Evolutionary conservation across 2,329 filamentous ascomycete species (phyloP), one percentile per base, ranked within the genome.

Genomic region (Aureobasidium subglaciale): DNA sequence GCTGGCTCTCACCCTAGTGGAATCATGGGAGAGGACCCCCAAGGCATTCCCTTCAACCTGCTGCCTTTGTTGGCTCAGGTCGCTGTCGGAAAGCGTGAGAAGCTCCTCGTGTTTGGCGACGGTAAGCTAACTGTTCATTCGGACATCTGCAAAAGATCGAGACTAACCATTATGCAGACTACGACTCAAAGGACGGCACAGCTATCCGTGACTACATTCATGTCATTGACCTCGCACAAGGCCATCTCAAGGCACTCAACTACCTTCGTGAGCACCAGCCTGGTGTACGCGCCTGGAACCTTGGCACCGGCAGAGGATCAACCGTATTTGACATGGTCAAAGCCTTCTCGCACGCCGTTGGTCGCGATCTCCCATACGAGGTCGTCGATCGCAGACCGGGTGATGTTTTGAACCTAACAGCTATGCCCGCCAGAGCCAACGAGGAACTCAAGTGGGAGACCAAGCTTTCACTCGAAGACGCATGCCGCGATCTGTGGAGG

Each of bases 151-250:
- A 10, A 10, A 13, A 11, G 24, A 41, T 9, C 13, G 4, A 30
- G 32, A 45, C 64, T 69, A 56, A 68, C 61, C 7, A 9, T 52
- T 10, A 11, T 13, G 4, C 62, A 95, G 91, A 99, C 78, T 99
- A 99, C 77, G 70, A 79, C 29, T 96, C 90, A 53, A 86, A 85
- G 64, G 91, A 96, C 70, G 91, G 91, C 61, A 96, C 91, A 53
- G 89, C 90, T 60, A 96, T 96, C 70, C 87, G 93, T 64, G 93
- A 99, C 76, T 99, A 99, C 79, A 96, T 99, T 72, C 91, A 96
- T 78, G 89, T 96, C 57, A 80, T 95, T 60, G 91, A 96, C 68
- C 84, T 96, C 22, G 88, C 91, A 42, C 82, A 82, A 60, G 91
- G 91, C 59, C 91, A 96, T 71, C 77, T 96, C 57, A 82, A 88